phyloP scores from a whole-genome alignment of 2,329 filamentous ascomycete genomes.

The Sphaerulina musiva region DNA sequence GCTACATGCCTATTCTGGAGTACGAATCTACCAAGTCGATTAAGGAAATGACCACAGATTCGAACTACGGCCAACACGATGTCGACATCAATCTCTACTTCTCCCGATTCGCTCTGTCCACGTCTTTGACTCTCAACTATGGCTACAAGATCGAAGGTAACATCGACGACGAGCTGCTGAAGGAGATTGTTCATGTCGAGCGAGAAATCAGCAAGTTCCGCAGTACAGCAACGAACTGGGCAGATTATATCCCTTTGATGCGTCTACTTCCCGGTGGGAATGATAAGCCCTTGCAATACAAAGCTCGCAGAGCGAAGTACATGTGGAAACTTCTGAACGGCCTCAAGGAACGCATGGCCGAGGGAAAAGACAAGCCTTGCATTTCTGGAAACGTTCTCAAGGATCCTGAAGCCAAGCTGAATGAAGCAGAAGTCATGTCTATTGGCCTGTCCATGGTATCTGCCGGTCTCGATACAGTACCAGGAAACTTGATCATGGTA shows the following conservation, averaged over 20 bases:
- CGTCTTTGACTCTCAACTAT: constrained; percentile 71
- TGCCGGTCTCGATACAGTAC: constrained; percentile 74
- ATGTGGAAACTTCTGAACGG: constrained; percentile 54
- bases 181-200: constrained; percentile 70
- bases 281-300: constrained; percentile 57
- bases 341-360: constrained; percentile 55
- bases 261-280: constrained; percentile 59
- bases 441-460: constrained; percentile 79
- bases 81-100: constrained; percentile 68
- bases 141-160: constrained; percentile 68
- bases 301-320: constrained; percentile 61
- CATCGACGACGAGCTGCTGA: constrained; percentile 59
- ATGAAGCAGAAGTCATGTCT: constrained; percentile 67
- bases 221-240: constrained; percentile 73
- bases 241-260: constrained; percentile 70
- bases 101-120: constrained; percentile 69
- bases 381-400: constrained; percentile 66
- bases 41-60: constrained; percentile 62
- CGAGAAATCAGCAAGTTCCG: constrained; percentile 68
- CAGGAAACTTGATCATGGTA: constrained; percentile 67
- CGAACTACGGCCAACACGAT: constrained; percentile 54
- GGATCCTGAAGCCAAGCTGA: constrained; percentile 61
- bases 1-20: constrained; percentile 77
- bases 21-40: constrained; percentile 67
- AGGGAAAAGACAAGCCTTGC: constrained; percentile 61